These are phyloP conservation scores for Thielaviopsis musarum DNA, from an alignment of 2,329 filamentous ascomycete species.

Conservation along the genomic window DNA sequence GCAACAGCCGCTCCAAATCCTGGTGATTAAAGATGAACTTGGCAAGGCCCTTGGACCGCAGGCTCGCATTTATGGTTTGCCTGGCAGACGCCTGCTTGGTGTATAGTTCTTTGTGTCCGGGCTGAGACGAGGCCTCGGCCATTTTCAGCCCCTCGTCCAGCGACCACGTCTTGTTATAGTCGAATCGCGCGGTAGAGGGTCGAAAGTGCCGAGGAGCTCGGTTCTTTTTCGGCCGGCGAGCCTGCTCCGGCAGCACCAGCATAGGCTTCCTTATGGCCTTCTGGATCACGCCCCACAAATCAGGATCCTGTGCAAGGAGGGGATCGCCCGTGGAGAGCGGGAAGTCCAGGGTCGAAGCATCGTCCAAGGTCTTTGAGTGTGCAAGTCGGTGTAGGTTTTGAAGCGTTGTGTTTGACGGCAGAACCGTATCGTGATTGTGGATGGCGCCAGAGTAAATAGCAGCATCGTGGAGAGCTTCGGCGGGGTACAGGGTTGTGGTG, in stretches of 20 bases:
- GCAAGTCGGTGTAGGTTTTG: neutral
- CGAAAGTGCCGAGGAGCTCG: neutral
- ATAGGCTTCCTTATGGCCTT: neutral
- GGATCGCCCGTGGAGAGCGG: neutral
- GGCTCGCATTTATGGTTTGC: neutral
- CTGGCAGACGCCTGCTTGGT: neutral
- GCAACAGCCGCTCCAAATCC: neutral
- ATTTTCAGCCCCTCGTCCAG: conserved; percentile 2
- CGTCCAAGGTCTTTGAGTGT: neutral
- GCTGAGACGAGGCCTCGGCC: neutral
- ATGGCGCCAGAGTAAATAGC: neutral
- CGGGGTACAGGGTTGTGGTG: neutral
- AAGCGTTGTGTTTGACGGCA: neutral
- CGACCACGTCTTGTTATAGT: conserved; percentile 7
- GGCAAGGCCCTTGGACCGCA: neutral
- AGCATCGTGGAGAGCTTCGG: neutral
- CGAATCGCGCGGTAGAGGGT: neutral
- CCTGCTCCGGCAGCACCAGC: neutral
- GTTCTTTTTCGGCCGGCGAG: neutral
- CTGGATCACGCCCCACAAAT: conserved; percentile 4
- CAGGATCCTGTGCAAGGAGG: neutral
- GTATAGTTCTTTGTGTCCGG: neutral
- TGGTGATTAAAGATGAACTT: neutral
- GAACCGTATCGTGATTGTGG: neutral
- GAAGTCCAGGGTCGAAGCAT: neutral